Base-by-base conservation (phyloP, 2,329 filamentous ascomycete species). In the Calonectria hongkongensis region DNA sequence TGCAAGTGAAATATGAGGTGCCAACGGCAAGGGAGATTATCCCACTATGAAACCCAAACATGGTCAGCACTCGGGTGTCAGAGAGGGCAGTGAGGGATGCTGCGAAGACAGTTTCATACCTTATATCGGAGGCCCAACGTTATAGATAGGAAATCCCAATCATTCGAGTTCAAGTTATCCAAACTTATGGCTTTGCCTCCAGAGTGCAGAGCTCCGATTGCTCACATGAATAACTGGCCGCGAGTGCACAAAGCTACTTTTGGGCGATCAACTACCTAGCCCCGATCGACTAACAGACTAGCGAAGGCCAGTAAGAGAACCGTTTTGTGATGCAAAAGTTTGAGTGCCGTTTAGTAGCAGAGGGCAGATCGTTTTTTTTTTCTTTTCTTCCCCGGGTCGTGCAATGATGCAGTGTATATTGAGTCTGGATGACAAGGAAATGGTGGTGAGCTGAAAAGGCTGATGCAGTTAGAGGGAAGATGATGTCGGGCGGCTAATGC, bases 201-300 rank as follows among this genome's bases (percentile, higher is more conserved):
- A 27, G 50, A 43, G 39, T 27, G 47, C 66, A 54, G 70, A 56
- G 43, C 28, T 62, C 66, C 64, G 56, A 48, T 50, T 60, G 66
- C 68, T 70, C 50, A 68, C 68, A 68, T 66, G 27, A 50, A 65
- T 41, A 30, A 47, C 43, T 50, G 56, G 67, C 70, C 73, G 75
- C 72, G 74, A 72, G 66, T 65, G 67, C 70, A 63, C 58, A 68
- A 68, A 64, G 72, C 47, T 75, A 69, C 73, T 71, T 54, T 66
- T 33, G 56, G 71, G 68, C 50, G 64, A 58, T 16, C 50, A 75
- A 73, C 47, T 68, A 68, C 65, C 56, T 68, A 76, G 50, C 39
- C 64, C 66, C 67, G 68, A 65, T 72, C 16, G 45, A 36, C 48
- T 48, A 62, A 50, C 36, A 73, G 68, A 71, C 71, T 73, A 72